Evolutionary conservation across 2,329 filamentous ascomycete genomes (phyloP), one percentile per base, ranked within the genome.

Genomic region (Xylariaceae sp.): DNA sequence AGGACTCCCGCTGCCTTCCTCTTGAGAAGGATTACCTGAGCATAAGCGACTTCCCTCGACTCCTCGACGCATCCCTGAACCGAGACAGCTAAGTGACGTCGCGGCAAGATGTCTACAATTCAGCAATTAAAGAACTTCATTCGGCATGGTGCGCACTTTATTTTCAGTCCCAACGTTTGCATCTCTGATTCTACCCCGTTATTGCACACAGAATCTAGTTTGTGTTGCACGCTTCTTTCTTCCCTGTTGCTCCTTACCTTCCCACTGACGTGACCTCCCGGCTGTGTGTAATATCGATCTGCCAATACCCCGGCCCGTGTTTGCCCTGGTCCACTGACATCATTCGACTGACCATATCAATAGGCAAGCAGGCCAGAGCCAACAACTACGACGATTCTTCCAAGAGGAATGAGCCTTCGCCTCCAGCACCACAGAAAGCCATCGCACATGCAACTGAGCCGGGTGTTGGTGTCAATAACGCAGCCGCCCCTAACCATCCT

Each of bases 111-210:
- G 82, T 84, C 82, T 66, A 84, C 82, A 61, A 96, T 97, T 76
- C 93, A 97, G 77, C 94, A 94, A 70, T 83, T 97, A 65, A 97
- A 97, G 76, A 97, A 97, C 74, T 95, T 97, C 74, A 94, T 97
- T 74, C 89, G 93, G 61, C 93, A 97, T 79, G 93, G 82, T 85
- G 54, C 40, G 54, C 39, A 36, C 12, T 22, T 39, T 36, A 9
- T 16, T 36, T 43, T 19, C 42, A 40, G 76, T 65, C 33, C 28
- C 19, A 42, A 16, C 50, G 39, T 53, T 48, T 31, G 45, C 34
- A 28, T 49, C 48, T n/a, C 31, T 36, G 43, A 51, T 50, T 43
- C 19, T 43, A 45, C 45, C 41, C 28, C 46, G 40, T 47, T 47
- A 38, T 47, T 48, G 47, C 18, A 28, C 22, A 28, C 22, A 28